Percentiles rank a stretch among this genome's conserved stretches.
Evolutionary conservation across 164 flowering plant species (phyloP).

Genomic region (Dillenia suffruticosa): DNA sequence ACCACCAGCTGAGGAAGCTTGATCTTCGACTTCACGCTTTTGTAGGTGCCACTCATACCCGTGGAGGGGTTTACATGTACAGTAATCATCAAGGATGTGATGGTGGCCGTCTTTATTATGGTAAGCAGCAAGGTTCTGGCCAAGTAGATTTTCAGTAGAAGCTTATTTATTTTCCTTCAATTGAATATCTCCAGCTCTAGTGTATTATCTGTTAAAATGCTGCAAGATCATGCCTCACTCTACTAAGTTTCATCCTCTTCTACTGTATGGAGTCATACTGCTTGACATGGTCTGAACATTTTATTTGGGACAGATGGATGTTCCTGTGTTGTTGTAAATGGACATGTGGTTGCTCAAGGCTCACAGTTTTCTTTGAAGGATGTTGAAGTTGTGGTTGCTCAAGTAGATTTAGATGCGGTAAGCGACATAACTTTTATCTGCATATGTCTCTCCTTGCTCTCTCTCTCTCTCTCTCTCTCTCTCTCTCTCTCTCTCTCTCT

Average conservation of each 20-base stretch:
- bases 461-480: too few species aligned
- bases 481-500: too few species aligned
- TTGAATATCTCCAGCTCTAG: neutral
- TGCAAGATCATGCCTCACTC: too few species aligned
- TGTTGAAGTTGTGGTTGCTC: conserved; percentile 90
- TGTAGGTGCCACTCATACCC: conserved; percentile 73
- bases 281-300: neutral
- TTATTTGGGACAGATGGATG: conserved; percentile 74
- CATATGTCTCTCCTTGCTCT: too few species aligned
- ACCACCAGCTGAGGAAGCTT: conserved; percentile 91
- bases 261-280: too few species aligned
- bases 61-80: conserved; percentile 97
- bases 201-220: too few species aligned
- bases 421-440: conserved; percentile 2
- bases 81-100: conserved; percentile 99
- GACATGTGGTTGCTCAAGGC: conserved; percentile 92
- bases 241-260: too few species aligned
- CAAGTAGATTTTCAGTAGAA: neutral
- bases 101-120: conserved; percentile 94
- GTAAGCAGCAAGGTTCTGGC: conserved; percentile 27
- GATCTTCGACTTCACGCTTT: conserved; percentile 79
- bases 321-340: conserved; percentile 76
- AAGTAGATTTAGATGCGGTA: conserved; percentile 93
- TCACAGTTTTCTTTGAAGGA: conserved; percentile 94
- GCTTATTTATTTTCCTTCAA: neutral